These are phyloP conservation scores for Sclerospora graminicola DNA, from an alignment of 352 stramenopile species.

Conservation along the genomic window DNA sequence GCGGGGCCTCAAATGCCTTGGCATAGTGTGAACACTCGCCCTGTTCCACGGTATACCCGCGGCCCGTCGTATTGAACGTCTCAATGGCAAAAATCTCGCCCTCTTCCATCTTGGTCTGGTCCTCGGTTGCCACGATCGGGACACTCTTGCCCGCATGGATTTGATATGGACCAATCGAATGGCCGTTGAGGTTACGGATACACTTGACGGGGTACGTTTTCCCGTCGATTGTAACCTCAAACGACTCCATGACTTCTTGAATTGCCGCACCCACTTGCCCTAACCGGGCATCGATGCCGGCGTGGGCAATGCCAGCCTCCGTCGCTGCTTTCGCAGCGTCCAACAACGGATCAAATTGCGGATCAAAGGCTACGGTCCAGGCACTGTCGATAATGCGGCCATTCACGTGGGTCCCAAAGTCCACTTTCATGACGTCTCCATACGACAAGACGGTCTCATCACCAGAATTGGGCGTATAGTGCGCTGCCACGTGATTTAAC, in stretches of 20 bases:
- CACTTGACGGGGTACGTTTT: conserved; percentile 92
- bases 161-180: conserved; percentile 96
- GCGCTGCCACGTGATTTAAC: conserved; percentile 95
- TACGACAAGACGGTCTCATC: conserved; percentile 92
- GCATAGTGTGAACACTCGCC: conserved; percentile 97
- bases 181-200: conserved; percentile 97
- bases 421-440: conserved; percentile 96
- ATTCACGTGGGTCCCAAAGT: conserved; percentile 97
- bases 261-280: conserved; percentile 16
- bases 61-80: conserved; percentile 89
- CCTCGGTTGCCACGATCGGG: conserved; percentile 90
- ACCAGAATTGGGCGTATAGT: conserved; percentile 96
- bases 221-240: conserved; percentile 91
- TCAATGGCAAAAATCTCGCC: conserved; percentile 97
- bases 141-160: conserved; percentile 96
- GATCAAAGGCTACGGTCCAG: conserved; percentile 95
- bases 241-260: conserved; percentile 21
- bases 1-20: conserved; percentile 92
- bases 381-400: conserved; percentile 96
- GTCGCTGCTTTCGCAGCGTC: conserved; percentile 91
- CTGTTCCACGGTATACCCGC: conserved; percentile 87
- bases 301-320: conserved; percentile 84
- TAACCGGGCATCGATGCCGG: conserved; percentile 93
- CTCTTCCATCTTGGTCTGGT: conserved; percentile 96
- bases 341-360: conserved; percentile 88